Conservation (phyloP, 768 basidiomycete species). For the Amylocystis lapponica region DNA sequence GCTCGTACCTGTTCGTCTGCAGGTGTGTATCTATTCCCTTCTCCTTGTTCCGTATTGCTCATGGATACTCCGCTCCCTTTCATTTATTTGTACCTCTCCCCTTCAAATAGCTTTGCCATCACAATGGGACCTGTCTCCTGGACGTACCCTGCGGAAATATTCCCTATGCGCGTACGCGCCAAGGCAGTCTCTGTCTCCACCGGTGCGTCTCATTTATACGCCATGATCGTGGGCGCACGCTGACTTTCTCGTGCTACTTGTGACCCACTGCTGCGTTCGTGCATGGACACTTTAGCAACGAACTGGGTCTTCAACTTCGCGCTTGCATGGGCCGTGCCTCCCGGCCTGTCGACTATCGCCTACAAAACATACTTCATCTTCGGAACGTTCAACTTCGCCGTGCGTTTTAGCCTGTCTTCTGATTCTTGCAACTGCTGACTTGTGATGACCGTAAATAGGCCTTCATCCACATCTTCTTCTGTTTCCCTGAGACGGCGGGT, state of each 20-base stretch:
- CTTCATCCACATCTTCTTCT: constrained; percentile 68
- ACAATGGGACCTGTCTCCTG: constrained; percentile 64
- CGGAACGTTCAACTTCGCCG: constrained; percentile 70
- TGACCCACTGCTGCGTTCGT: not conserved
- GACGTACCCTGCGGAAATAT: constrained; percentile 66
- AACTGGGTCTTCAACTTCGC: constrained; percentile 70
- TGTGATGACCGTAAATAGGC: no score
- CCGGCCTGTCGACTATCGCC: constrained; percentile 58
- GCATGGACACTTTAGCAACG: constrained; percentile 25
- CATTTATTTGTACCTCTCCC: no score
- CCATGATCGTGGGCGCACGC: not conserved
- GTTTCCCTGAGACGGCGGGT: constrained; percentile 74
- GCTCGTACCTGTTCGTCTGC: constrained; percentile 73
- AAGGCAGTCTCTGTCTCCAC: constrained; percentile 47
- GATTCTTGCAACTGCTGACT: no score
- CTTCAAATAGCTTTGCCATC: constrained; percentile 58
- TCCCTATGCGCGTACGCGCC: constrained; percentile 62
- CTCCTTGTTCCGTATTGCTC: not conserved
- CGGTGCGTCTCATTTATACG: constrained; percentile 5
- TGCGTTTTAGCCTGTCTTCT: no score
- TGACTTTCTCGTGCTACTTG: no score
- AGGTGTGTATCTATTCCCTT: constrained; percentile 17
- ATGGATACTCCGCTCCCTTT: not conserved
- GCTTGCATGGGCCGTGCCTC: constrained; percentile 71
- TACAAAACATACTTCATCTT: constrained; percentile 79